Conservation (phyloP, 2,329 filamentous ascomycete genomes). For the Phialophora macrospora region DNA sequence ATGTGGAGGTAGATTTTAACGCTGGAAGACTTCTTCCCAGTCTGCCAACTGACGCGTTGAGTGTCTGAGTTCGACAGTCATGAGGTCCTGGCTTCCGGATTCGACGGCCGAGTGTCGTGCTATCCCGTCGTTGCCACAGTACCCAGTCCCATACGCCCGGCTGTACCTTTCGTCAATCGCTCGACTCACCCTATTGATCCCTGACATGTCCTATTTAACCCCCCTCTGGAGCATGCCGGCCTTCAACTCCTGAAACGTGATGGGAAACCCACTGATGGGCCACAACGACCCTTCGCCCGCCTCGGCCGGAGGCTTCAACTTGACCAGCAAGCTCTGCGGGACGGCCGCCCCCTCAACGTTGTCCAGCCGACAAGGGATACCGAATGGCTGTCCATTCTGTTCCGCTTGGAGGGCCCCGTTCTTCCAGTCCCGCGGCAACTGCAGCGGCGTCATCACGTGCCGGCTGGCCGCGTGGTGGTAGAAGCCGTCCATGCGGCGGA, state of each 20-base stretch:
- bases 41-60: no score
- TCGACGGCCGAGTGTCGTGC: no score
- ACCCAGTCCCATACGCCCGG: no score
- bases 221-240: conserved; percentile 8
- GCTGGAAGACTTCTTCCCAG: no score
- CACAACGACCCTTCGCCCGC: neutral
- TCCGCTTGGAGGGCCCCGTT: neutral
- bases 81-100: no score
- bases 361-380: conserved; percentile 6
- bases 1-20: no score
- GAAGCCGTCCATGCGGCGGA: conserved; percentile 12
- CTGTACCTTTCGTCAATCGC: no score
- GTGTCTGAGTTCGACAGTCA: no score
- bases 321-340: conserved; percentile 13
- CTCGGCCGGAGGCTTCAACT: conserved; percentile 12
- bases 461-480: neutral
- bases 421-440: neutral
- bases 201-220: neutral
- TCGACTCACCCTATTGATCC: no score
- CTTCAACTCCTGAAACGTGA: conserved; percentile 12
- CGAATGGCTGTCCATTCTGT: conserved; percentile 1
- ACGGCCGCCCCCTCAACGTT: neutral
- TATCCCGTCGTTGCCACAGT: no score
- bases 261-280: conserved; percentile 13
- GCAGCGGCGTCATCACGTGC: neutral